A percentile compares a stretch with the other conserved stretches of the same genome.
These are phyloP conservation scores for Penicillium psychrofluorescens DNA, from an alignment of 495 filamentous ascomycete species.

Conservation along the genomic window DNA sequence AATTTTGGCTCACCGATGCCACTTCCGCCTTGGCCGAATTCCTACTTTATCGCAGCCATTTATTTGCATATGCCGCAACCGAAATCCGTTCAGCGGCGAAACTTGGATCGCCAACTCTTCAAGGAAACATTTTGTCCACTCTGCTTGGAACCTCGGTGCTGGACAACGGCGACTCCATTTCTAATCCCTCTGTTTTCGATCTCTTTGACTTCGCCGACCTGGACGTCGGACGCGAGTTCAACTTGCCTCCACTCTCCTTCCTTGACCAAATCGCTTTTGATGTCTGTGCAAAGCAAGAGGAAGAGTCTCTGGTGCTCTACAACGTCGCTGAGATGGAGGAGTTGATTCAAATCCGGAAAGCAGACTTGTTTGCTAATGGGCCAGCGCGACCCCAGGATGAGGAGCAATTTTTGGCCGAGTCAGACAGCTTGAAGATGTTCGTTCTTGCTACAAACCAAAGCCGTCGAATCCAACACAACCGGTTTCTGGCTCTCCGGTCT, in stretches of 20 bases:
- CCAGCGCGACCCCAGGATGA: constrained; percentile 51
- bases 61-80: constrained; percentile 74
- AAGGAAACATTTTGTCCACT: constrained; percentile 68
- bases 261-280: constrained; percentile 57
- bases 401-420: constrained; percentile 50
- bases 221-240: constrained; percentile 45
- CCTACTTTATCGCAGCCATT: constrained; percentile 60
- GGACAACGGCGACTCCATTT: constrained; percentile 52
- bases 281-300: constrained; percentile 48
- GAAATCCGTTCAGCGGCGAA: constrained; percentile 74
- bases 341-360: constrained; percentile 45
- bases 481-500: constrained; percentile 57
- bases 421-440: constrained; percentile 47
- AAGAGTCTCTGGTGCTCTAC: constrained; percentile 40
- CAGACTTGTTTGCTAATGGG: constrained; percentile 44
- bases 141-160: constrained; percentile 65
- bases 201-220: constrained; percentile 85
- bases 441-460: constrained; percentile 64
- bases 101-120: constrained; percentile 63
- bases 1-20: constrained; percentile 59
- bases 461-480: constrained; percentile 48
- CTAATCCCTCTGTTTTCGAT: constrained; percentile 75
- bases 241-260: constrained; percentile 41
- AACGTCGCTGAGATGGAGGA: constrained; percentile 55
- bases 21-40: constrained; percentile 64